A percentile compares a stretch with the other conserved stretches of the same genome.
phyloP scores from a whole-genome alignment of 495 filamentous ascomycete species.

The Pyrenula massariospora region DNA sequence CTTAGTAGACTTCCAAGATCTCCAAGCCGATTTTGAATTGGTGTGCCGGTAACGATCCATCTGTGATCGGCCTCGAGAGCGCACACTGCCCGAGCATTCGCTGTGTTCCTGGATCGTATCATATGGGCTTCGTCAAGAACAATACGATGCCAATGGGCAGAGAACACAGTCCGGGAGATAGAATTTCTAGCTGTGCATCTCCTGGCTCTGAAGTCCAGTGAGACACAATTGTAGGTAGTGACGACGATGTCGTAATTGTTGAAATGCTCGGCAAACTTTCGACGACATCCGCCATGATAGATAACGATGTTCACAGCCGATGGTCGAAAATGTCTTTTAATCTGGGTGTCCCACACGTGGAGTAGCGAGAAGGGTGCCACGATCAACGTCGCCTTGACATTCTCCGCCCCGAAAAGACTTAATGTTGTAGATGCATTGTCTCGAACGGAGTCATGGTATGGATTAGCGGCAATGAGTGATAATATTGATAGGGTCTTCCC shows the following conservation, averaged over 20 bases:
- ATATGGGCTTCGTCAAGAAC: slow-evolving; percentile 94
- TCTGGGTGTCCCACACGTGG: neutral
- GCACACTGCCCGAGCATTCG: slow-evolving; percentile 67
- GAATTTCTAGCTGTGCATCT: neutral
- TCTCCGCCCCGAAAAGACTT: too few relatives aligned
- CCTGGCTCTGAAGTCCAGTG: slow-evolving; percentile 58
- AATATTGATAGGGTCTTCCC: slow-evolving; percentile 11
- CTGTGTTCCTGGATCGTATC: slow-evolving; percentile 59
- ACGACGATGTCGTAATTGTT: slow-evolving; percentile 64
- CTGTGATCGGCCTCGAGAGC: slow-evolving; percentile 63
- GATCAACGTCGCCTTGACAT: neutral
- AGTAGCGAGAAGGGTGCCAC: neutral
- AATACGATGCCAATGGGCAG: slow-evolving; percentile 81
- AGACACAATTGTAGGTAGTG: slow-evolving; percentile 73
- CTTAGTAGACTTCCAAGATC: slow-evolving; percentile 56
- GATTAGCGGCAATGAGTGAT: slow-evolving; percentile 8
- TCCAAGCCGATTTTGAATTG: slow-evolving; percentile 65
- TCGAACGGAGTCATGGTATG: too few relatives aligned
- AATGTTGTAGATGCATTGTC: too few relatives aligned
- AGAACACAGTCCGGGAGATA: slow-evolving; percentile 51
- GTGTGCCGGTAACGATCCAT: slow-evolving; percentile 92
- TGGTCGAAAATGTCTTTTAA: slow-evolving; percentile 2
- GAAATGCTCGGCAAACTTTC: neutral
- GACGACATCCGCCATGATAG: too few relatives aligned
- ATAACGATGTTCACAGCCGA: slow-evolving; percentile 3